Base-by-base conservation (phyloP, 140 eudicot genomes). In the Cichorium intybus region DNA sequence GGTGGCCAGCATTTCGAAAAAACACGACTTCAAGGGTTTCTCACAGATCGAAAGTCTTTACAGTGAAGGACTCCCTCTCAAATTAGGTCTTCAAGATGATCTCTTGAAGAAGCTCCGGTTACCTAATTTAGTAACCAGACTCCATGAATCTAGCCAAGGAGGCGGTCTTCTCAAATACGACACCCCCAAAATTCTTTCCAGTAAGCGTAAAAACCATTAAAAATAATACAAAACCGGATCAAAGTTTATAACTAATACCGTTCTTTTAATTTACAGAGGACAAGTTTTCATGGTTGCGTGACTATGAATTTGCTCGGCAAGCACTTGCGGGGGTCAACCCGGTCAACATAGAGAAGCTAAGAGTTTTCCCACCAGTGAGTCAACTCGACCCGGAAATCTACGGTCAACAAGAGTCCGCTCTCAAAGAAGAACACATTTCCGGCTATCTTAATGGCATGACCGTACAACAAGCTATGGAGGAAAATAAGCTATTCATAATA, bases 221-320 rank as follows among this genome's bases (percentile, higher is more conserved):
- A 9, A 1, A 39, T 43, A 43, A 43, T 14, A 3, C 24, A 62
- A 24, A 35, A 22, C 16, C 15, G 7, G 11, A 14, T 53, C 4
- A 6, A 39, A 55, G 7, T 27, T 45, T 27, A 10, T 41, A 15
- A 15, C 12, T 24, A 26, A 34, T 34, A 34, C 34, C 12, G 9
- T 23, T n/a, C 27, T 28, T 58, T 47, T 48, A 1, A 10, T 77
- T 45, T 62, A 63, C 86, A 93, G 99, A 82, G 94, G 99, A 93
- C 83, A 86, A 74, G 61, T 79, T 77, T 41, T 86, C 97, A 10
- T 93, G 99, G 97, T 64, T 93, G 62, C 66, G 99, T 71, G 99
- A 93, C 64, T 97, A 93, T 54, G 99, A 93, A 78, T 93, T 93
- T 82, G 99, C 85, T 39, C 87, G 99, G 9, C 97, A 93, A 77